These are phyloP conservation scores for Coemansia aciculifera DNA, from an alignment of 192 early-diverging fungal species.

Conservation along the genomic window DNA sequence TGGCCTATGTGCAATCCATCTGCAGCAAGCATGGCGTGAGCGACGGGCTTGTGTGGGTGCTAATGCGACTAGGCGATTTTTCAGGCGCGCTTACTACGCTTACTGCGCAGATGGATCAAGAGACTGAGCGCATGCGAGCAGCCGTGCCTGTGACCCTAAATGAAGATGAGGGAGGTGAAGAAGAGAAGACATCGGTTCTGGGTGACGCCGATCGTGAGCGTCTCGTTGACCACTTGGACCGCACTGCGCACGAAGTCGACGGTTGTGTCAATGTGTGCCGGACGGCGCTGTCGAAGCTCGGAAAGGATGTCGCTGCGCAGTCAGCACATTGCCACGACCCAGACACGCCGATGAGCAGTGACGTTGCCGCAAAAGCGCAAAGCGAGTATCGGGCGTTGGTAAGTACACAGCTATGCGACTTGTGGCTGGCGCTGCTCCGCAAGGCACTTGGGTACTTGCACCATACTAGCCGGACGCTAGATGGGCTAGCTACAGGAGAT, in stretches of 20 bases:
- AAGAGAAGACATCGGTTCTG: constrained; percentile 1
- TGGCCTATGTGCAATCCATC: constrained; percentile 32
- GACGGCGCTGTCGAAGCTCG: constrained; percentile 29
- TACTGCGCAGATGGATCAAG: constrained; percentile 32
- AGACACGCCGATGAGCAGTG: constrained; percentile 6
- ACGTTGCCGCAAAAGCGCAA: constrained; percentile 13
- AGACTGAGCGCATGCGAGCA: constrained; percentile 19
- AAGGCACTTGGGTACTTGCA: constrained; percentile 43
- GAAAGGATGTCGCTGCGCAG: constrained; percentile 32
- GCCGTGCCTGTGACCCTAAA: constrained; percentile 13
- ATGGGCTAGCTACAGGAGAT: constrained; percentile 8
- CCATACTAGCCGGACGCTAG: constrained; percentile 33
- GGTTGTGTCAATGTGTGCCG: constrained; percentile 45
- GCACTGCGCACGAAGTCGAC: constrained; percentile 22
- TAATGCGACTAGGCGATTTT: constrained; percentile 49
- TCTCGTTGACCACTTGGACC: constrained; percentile 34
- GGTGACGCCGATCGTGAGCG: constrained; percentile 43
- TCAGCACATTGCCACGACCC: constrained; percentile 13
- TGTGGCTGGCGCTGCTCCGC: constrained; percentile 46
- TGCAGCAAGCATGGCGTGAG: constrained; percentile 28
- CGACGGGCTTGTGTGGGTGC: constrained; percentile 49
- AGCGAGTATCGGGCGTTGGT: constrained; percentile 33
- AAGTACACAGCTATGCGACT: constrained; percentile 45
- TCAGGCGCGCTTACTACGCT: constrained; percentile 43
- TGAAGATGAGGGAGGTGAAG: background rate